Base-by-base conservation (phyloP, 2,329 filamentous ascomycete species). In the Exophiala phaeomuriformis region DNA sequence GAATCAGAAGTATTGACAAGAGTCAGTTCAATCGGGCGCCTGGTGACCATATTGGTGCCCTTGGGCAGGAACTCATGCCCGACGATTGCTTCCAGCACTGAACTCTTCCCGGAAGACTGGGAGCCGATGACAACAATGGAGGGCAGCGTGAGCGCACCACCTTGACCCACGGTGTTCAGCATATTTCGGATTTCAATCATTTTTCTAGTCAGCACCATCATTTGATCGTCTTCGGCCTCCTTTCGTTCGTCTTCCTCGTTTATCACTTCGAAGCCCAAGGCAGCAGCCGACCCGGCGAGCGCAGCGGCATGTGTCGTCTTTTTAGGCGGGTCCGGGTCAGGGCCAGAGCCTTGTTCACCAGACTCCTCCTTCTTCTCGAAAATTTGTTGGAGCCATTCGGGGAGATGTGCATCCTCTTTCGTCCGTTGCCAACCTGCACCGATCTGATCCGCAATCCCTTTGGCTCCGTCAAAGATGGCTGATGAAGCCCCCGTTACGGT, bases 51-150 rank as follows among this genome's bases (percentile, higher is more conserved):
- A 66, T 98, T 98, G 40, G 85, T 84, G n/a, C 93, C 93, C 70
- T 98, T 98, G 4, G 93, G 94, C 43, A 98, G 74, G 63, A 98
- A 98, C 64, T 98, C 93, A 66, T 98, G 93, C 3, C 93, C 94
- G 51, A 98, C 94, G 57, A 98, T 95, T 19, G 93, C 88, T 69
- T 98, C 93, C 45, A 98, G 71, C 1, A 98, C 93, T 1, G 93
- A 98, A 66, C 91, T 97, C 74, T 98, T 98, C 39, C 93, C 93
- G 0, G 93, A 97, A 0, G 93, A 98, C 68, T 98, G 93, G 1
- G 93, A 98, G 28, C 93, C 93, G 63, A 98, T 96, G 36, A 98
- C 93, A n/a, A 98, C 93, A 53, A 98, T 98, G 0, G 94, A 97
- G 0, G 93, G 93, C 27, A 98, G 74, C 1, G 87, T 91, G 59